Conservation (phyloP, 805 yeast genomes). For the Metschnikowia corniflorae region DNA sequence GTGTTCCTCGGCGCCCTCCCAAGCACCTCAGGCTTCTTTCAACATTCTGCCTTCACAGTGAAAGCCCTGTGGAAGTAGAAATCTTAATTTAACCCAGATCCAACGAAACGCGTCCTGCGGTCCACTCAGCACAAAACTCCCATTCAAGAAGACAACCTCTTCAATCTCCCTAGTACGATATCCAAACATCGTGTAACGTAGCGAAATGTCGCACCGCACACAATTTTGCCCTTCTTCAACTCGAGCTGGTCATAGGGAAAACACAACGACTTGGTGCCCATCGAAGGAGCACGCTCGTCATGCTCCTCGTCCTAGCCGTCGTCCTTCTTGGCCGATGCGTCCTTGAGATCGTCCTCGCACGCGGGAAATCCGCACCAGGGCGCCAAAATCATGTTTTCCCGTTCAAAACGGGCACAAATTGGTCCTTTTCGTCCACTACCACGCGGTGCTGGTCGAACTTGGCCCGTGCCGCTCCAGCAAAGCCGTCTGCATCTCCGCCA, state of each 20-base stretch:
- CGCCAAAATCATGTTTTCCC: conserved; percentile 80
- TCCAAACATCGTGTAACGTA: no score
- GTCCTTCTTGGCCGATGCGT: conserved; percentile 73
- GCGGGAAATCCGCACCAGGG: conserved; percentile 97
- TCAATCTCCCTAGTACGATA: no score
- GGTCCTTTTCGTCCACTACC: conserved; percentile 78
- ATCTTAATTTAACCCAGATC: no score
- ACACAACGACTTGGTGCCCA: conserved; percentile 99
- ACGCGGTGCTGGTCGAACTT: conserved; percentile 83
- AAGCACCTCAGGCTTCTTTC: no score
- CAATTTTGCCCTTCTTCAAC: conserved; percentile 79
- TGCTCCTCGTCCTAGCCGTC: conserved; percentile 80
- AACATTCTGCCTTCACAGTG: no score
- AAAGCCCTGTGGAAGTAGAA: no score
- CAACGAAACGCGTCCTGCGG: no score
- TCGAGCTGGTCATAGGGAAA: conserved; percentile 92
- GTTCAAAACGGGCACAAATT: conserved; percentile 90
- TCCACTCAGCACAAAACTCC: no score
- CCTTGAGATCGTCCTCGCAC: conserved; percentile 97
- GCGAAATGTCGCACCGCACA: conserved; percentile 80
- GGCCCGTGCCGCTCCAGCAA: conserved; percentile 77
- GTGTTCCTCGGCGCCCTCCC: no score
- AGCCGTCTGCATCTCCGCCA: conserved; percentile 77
- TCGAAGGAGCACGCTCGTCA: conserved; percentile 95
- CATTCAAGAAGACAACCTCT: no score